phyloP scores from a whole-genome alignment of 371 early-diverging fungal genomes.

The Furculomyces boomerangus region DNA sequence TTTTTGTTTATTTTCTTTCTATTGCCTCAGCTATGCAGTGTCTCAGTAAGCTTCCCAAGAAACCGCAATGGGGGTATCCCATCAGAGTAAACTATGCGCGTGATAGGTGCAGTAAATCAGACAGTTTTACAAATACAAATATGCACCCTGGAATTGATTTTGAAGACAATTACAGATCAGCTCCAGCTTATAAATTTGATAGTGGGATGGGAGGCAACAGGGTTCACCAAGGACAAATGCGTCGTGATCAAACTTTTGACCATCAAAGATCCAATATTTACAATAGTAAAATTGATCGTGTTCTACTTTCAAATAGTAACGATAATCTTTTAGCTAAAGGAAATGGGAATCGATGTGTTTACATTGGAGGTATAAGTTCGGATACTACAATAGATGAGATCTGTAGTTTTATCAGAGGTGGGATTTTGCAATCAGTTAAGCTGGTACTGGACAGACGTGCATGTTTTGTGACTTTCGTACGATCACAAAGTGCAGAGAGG shows the following conservation, averaged over 20 bases:
- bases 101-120: neutral
- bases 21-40: slow-evolving; percentile 4
- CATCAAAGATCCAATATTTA: neutral
- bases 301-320: neutral
- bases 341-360: slow-evolving; percentile 3
- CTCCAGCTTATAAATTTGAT: too few species aligned
- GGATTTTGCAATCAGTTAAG: neutral
- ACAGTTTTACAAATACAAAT: neutral
- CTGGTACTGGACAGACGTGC: neutral
- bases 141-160: neutral
- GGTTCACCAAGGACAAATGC: neutral
- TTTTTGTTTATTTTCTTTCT: slow-evolving; percentile 3
- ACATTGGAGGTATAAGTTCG: neutral
- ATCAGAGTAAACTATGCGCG: neutral
- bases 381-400: slow-evolving; percentile 1
- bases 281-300: neutral
- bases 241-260: neutral
- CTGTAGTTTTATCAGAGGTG: slow-evolving; percentile 2
- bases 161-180: too few species aligned
- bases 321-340: neutral
- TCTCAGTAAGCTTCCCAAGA: neutral
- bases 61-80: neutral
- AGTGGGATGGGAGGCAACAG: neutral
- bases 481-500: neutral
- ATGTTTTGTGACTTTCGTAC: slow-evolving; percentile 3